Percentiles rank a stretch among this genome's conserved stretches.
These are phyloP conservation scores for Ceratorhiza oryzae-sativae DNA, from an alignment of 1,284 basidiomycete genomes.

Conservation along the genomic window DNA sequence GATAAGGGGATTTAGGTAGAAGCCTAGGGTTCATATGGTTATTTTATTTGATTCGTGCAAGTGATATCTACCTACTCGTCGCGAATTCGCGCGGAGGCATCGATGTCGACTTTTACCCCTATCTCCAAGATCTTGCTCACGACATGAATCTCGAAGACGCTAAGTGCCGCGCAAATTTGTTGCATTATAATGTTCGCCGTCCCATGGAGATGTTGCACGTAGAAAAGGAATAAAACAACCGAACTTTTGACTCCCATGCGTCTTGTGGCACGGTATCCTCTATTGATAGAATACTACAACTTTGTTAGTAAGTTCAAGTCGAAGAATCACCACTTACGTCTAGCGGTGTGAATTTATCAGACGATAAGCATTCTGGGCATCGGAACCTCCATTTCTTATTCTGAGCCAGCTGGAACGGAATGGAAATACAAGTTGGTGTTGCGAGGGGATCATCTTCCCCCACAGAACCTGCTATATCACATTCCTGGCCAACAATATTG, in stretches of 20 bases:
- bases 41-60: not conserved
- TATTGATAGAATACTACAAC: constrained; percentile 20
- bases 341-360: not conserved
- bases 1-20: constrained; percentile 14
- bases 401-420: not conserved
- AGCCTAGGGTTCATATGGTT: not conserved
- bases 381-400: not conserved
- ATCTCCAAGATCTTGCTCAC: not conserved
- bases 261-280: constrained; percentile 7
- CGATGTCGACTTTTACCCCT: not conserved
- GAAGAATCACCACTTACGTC: not conserved
- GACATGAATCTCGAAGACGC: constrained; percentile 16
- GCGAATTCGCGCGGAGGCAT: not conserved
- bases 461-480: not conserved
- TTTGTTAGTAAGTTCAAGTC: not conserved
- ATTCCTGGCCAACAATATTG: not conserved
- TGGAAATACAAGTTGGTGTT: not conserved
- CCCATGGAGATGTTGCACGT: not conserved
- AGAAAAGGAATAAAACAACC: constrained; percentile 6
- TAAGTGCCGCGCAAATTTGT: not conserved
- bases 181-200: not conserved
- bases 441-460: not conserved
- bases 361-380: constrained; percentile 15
- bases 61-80: not conserved
- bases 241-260: not conserved